Percentiles rank a stretch among this genome's conserved stretches.
Conservation (phyloP, 495 filamentous ascomycete genomes). For the Penicillium lagena region DNA sequence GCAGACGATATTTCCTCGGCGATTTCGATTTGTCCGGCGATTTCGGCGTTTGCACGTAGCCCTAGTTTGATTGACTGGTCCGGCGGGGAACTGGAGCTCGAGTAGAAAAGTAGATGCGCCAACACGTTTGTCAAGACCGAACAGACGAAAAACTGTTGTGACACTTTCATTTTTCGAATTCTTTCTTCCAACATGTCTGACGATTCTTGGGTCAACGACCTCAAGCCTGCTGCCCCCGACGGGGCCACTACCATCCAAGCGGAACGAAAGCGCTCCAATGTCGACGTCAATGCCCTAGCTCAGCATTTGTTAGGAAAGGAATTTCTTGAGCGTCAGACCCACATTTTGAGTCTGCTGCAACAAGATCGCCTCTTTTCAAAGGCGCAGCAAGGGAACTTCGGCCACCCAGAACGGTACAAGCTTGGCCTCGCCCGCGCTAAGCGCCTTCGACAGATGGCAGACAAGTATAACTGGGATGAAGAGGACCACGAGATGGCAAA, state of each 20-base stretch:
- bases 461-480: constrained; percentile 31
- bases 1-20: no score
- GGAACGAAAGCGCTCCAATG: constrained; percentile 31
- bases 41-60: no score
- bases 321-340: constrained; percentile 35
- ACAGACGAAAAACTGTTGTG: no score
- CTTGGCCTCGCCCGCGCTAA: constrained; percentile 42
- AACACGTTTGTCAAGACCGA: no score
- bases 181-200: constrained; percentile 26
- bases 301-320: constrained; percentile 30
- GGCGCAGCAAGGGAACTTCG: constrained; percentile 35
- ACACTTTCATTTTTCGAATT: no score
- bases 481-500: constrained; percentile 39
- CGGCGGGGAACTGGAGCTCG: no score
- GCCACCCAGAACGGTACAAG: constrained; percentile 38
- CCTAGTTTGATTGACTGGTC: no score
- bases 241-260: constrained; percentile 29
- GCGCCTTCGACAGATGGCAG: constrained; percentile 30
- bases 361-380: constrained; percentile 35
- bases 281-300: constrained; percentile 29
- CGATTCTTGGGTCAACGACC: constrained; percentile 30
- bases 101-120: no score
- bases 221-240: constrained; percentile 31
- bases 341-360: constrained; percentile 29
- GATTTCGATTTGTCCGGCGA: no score